Percentiles rank a stretch among this genome's conserved stretches.
phyloP scores from a whole-genome alignment of 1,139 yeast species.

The Eremothecium gossypii region DNA sequence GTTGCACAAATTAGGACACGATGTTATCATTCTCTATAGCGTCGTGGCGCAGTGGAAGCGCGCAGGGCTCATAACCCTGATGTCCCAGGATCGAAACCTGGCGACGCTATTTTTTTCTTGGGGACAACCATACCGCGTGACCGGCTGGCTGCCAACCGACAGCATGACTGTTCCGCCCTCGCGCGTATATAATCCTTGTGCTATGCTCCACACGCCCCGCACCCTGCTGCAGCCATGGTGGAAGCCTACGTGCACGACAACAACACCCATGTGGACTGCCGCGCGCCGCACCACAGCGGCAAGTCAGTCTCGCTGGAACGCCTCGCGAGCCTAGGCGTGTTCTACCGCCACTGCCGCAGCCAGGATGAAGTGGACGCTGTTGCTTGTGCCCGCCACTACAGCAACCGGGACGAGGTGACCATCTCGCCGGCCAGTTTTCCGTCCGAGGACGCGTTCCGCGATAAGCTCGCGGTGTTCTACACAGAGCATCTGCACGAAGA shows the following conservation, averaged over 20 bases:
- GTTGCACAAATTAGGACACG: too few species aligned
- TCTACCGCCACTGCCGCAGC: conserved; percentile 47
- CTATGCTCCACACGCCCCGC: too few species aligned
- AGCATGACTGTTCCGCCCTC: too few species aligned
- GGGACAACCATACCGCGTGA: not conserved
- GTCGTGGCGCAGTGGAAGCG: conserved; percentile 99
- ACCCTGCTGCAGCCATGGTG: conserved; percentile 17
- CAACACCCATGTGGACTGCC: conserved; percentile 51
- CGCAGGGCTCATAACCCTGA: conserved; percentile 99
- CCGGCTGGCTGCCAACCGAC: too few species aligned
- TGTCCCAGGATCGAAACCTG: conserved; percentile 99
- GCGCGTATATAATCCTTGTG: too few species aligned
- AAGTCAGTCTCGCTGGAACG: conserved; percentile 39
- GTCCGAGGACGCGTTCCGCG: conserved; percentile 48
- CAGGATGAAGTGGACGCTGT: conserved; percentile 52
- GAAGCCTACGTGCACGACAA: conserved; percentile 68
- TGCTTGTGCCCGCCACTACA: conserved; percentile 64
- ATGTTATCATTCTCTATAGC: conserved; percentile 30
- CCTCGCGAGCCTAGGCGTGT: conserved; percentile 57
- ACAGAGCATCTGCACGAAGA: conserved; percentile 92
- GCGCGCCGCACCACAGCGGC: conserved; percentile 71
- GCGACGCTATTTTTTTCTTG: conserved; percentile 63
- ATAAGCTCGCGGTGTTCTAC: conserved; percentile 63
- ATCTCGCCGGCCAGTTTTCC: conserved; percentile 57
- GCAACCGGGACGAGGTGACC: conserved; percentile 65